phyloP scores from a whole-genome alignment of 805 yeast genomes.

The Candida tammaniensis region DNA sequence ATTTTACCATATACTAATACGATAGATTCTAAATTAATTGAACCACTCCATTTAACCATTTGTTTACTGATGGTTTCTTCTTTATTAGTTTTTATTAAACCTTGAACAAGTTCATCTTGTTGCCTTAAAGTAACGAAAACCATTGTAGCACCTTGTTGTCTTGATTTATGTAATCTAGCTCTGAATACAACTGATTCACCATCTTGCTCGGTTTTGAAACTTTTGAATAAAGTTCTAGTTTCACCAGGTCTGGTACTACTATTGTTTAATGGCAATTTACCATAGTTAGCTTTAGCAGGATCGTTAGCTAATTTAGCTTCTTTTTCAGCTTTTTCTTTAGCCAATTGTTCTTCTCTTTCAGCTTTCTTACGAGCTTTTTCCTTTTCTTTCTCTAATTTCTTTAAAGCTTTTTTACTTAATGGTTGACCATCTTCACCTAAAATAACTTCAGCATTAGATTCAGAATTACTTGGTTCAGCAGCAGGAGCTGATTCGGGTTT shows the following conservation, averaged over 20 bases:
- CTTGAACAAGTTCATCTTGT: slow-evolving; percentile 80
- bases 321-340: slow-evolving; percentile 80
- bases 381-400: slow-evolving; percentile 88
- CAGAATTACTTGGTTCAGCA: background rate
- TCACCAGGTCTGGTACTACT: slow-evolving; percentile 67
- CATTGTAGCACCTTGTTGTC: slow-evolving; percentile 96
- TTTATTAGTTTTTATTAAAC: slow-evolving; percentile 72
- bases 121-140: slow-evolving; percentile 89
- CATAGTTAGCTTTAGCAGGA: slow-evolving; percentile 84
- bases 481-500: slow-evolving; percentile 1
- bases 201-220: slow-evolving; percentile 59
- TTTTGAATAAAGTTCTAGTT: slow-evolving; percentile 55
- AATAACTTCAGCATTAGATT: slow-evolving; percentile 13
- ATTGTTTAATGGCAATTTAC: slow-evolving; percentile 84
- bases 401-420: slow-evolving; percentile 87
- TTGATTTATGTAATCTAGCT: slow-evolving; percentile 89
- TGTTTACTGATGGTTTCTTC: slow-evolving; percentile 80
- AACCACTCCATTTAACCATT: slow-evolving; percentile 94
- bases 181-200: slow-evolving; percentile 81
- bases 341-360: slow-evolving; percentile 85
- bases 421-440: slow-evolving; percentile 81
- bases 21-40: slow-evolving; percentile 83
- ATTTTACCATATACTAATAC: slow-evolving; percentile 87
- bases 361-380: slow-evolving; percentile 93
- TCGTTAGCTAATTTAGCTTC: slow-evolving; percentile 70